Evolutionary conservation across 306 rosid species (phyloP).

Genomic region (Hippophae gyantsensis): DNA sequence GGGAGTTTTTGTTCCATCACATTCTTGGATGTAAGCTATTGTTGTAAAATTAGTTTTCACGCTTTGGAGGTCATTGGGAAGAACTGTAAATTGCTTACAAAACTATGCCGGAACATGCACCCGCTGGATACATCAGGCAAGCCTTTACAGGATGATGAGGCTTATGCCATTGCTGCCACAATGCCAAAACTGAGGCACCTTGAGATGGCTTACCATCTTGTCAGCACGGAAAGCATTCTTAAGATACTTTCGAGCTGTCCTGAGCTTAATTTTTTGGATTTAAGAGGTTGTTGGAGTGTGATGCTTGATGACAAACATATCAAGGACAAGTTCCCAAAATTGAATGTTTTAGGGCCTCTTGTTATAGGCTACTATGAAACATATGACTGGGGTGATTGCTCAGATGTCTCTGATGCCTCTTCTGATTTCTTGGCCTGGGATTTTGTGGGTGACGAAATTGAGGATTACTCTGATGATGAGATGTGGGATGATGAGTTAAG

Average conservation of each 20-base stretch:
- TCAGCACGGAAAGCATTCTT: constrained; percentile 54
- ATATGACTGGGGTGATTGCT: constrained; percentile 73
- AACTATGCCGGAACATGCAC: constrained; percentile 85
- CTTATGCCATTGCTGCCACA: constrained; percentile 71
- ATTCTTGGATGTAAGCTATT: constrained; percentile 94
- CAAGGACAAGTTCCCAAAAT: constrained; percentile 53
- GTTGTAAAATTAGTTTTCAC: constrained; percentile 48
- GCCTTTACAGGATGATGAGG: constrained; percentile 75
- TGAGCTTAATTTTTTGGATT: constrained; percentile 72
- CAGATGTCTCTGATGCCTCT: constrained; percentile 55
- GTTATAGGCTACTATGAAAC: constrained; percentile 49
- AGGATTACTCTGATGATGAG: constrained; percentile 45
- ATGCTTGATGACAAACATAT: constrained; percentile 42
- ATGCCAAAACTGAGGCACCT: constrained; percentile 94
- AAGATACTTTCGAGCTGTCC: constrained; percentile 57
- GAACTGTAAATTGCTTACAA: constrained; percentile 68
- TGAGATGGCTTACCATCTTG: constrained; percentile 81
- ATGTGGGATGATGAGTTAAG: constrained; percentile 69
- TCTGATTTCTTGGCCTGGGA: constrained; percentile 70
- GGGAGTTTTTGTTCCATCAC: constrained; percentile 61
- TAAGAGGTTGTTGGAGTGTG: constrained; percentile 95
- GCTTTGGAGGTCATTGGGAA: constrained; percentile 73
- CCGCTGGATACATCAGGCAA: constrained; percentile 77
- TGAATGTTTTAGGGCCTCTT: constrained; percentile 75
- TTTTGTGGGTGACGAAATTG: constrained; percentile 42